Evolutionary conservation across 352 stramenopile genomes (phyloP).

Genomic region (Globisporangium cylindrosporum): DNA sequence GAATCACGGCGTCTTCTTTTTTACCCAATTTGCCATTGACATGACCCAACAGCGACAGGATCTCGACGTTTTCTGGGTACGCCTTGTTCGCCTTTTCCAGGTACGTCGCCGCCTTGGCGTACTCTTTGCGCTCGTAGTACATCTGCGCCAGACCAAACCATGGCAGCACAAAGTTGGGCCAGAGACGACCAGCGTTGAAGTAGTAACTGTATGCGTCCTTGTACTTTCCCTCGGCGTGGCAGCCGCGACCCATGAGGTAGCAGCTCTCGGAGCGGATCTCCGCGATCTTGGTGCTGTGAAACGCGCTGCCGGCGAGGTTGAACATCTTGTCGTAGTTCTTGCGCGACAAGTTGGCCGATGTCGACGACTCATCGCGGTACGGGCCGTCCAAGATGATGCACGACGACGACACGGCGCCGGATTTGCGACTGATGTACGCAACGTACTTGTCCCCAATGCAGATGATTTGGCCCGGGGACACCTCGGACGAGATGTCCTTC

Average conservation of each 20-base stretch:
- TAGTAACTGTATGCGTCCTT: constrained; percentile 97
- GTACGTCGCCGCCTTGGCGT: constrained; percentile 77
- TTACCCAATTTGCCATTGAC: constrained; percentile 83
- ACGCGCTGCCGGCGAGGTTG: constrained; percentile 82
- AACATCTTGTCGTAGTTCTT: constrained; percentile 92
- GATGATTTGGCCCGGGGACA: constrained; percentile 91
- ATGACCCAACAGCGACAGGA: constrained; percentile 75
- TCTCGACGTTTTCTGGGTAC: constrained; percentile 87
- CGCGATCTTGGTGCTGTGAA: constrained; percentile 86
- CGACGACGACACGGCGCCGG: constrained; percentile 58
- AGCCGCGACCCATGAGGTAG: constrained; percentile 95
- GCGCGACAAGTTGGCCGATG: constrained; percentile 60
- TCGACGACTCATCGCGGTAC: constrained; percentile 74
- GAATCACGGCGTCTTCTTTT: constrained; percentile 72
- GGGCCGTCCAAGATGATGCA: constrained; percentile 72
- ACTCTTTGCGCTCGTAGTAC: constrained; percentile 88
- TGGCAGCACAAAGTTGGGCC: constrained; percentile 82
- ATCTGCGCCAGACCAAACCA: constrained; percentile 88
- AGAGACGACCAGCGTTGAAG: constrained; percentile 90
- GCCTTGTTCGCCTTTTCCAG: constrained; percentile 88
- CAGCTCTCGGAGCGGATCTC: constrained; percentile 96
- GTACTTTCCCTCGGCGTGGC: constrained; percentile 92
- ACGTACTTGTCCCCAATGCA: constrained; percentile 93
- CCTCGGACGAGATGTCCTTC: constrained; percentile 84
- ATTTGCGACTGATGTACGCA: constrained; percentile 76